phyloP scores from a whole-genome alignment of 208 protist species.

The Leishmania turanica region DNA sequence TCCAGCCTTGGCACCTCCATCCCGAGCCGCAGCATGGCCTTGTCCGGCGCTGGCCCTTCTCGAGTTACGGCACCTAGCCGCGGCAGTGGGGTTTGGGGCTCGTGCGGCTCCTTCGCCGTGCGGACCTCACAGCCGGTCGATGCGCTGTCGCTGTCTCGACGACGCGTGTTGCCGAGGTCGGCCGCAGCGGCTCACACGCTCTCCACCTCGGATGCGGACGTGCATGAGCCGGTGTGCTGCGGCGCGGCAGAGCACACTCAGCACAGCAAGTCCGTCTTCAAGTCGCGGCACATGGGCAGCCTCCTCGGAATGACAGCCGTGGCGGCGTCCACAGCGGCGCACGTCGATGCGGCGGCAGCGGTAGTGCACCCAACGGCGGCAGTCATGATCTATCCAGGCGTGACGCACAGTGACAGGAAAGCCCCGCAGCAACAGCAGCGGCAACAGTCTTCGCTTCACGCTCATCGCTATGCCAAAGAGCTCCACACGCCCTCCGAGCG shows the following conservation, averaged over 20 bases:
- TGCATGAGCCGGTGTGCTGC: neutral
- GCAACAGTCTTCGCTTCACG: neutral
- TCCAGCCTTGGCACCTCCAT: constrained; percentile 10
- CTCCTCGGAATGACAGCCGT: neutral
- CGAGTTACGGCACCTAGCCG: neutral
- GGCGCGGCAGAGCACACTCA: neutral
- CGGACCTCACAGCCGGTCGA: constrained; percentile 1
- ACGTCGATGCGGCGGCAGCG: neutral
- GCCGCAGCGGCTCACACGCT: neutral
- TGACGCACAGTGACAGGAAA: neutral
- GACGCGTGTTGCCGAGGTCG: neutral
- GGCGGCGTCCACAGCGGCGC: neutral
- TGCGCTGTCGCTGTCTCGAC: constrained; percentile 1
- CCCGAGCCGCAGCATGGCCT: constrained; percentile 4
- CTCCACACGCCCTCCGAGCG: neutral
- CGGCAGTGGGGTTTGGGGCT: neutral
- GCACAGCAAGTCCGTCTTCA: constrained; percentile 28
- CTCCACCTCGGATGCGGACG: neutral
- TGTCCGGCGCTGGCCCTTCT: neutral
- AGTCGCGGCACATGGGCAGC: constrained; percentile 9
- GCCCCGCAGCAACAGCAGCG: neutral
- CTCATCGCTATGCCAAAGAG: neutral
- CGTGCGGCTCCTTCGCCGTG: constrained; percentile 5
- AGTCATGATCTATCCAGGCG: neutral
- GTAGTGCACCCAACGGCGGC: neutral